phyloP scores from a whole-genome alignment of 2,329 filamentous ascomycete species.

The Cercospora sesami region DNA sequence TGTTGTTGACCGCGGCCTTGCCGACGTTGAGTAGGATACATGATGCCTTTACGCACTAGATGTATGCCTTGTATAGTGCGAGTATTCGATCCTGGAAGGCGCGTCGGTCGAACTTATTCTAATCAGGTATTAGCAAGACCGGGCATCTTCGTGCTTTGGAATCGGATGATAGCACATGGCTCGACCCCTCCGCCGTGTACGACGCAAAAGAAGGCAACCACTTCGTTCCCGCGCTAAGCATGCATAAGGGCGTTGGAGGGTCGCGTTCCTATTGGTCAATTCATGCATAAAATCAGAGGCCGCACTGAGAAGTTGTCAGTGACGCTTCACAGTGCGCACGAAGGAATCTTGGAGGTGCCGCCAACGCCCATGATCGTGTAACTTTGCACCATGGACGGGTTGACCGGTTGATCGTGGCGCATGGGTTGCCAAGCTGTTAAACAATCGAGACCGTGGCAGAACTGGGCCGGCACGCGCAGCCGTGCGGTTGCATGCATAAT shows the following conservation, averaged over 20 bases:
- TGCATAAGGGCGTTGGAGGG: constrained; percentile 13
- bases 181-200: constrained; percentile 5
- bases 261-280: constrained; percentile 10
- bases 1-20: not conserved
- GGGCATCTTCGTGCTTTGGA: not conserved
- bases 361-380: not conserved
- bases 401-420: not conserved
- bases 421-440: not conserved
- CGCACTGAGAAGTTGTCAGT: constrained; percentile 19
- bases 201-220: constrained; percentile 19
- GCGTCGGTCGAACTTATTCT: not conserved
- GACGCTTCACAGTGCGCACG: constrained; percentile 14
- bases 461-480: not conserved
- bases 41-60: not conserved
- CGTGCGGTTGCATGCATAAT: not conserved
- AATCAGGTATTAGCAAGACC: not conserved
- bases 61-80: not conserved
- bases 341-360: not conserved
- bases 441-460: not conserved
- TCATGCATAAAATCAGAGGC: constrained; percentile 11
- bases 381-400: not conserved
- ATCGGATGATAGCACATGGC: not conserved
- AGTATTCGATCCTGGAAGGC: not conserved
- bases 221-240: constrained; percentile 14
- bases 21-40: not conserved